A percentile compares a stretch with the other conserved stretches of the same genome.
Conservation (phyloP, 1,284 basidiomycete species). For the Sanghuangporus baumii region DNA sequence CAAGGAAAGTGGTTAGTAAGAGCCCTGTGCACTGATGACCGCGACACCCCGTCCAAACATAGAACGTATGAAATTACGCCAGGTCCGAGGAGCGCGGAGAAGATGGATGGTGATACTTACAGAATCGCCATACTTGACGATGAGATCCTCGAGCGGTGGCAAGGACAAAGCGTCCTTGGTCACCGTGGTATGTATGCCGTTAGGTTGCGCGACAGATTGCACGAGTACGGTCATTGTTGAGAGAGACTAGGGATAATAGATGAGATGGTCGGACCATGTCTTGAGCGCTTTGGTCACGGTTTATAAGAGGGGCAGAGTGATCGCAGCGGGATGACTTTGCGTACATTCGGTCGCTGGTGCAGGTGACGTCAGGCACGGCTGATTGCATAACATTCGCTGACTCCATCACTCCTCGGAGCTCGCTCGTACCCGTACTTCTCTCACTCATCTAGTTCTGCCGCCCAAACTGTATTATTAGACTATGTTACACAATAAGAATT, state of each 20-base stretch:
- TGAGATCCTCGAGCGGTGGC: slow-evolving; percentile 29
- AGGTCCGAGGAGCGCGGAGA: neutral
- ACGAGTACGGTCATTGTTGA: neutral
- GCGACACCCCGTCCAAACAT: neutral
- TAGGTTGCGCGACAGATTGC: neutral
- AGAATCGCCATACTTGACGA: slow-evolving; percentile 50
- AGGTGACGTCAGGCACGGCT: neutral
- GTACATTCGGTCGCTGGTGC: no score
- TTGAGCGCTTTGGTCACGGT: neutral
- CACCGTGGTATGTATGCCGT: neutral
- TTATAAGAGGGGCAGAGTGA: neutral
- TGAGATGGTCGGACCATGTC: neutral
- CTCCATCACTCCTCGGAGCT: neutral
- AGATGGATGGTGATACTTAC: neutral
- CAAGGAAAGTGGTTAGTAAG: neutral
- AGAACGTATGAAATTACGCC: neutral
- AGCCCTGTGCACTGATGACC: neutral
- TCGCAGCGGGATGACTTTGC: neutral
- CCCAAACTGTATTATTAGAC: neutral
- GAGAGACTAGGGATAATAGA: neutral
- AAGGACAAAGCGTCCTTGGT: neutral
- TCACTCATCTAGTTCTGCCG: neutral
- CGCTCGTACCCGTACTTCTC: neutral
- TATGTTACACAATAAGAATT: neutral
- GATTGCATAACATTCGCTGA: neutral